Evolutionary conservation across 192 early-diverging fungal species (phyloP).

Genomic region (Umbelopsis sp.): DNA sequence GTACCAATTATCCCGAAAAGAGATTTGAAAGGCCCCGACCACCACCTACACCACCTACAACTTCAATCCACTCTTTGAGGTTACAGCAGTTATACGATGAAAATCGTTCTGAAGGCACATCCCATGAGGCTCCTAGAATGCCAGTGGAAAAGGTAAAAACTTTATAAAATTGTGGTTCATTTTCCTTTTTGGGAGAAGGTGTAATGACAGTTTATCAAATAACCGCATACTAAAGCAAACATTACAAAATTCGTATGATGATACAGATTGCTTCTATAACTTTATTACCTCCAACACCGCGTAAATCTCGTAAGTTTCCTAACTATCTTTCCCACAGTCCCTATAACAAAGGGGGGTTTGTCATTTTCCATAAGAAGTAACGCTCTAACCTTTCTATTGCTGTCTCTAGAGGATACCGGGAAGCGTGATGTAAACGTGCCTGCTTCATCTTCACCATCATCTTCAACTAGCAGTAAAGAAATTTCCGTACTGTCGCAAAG

Average conservation of each 20-base stretch:
- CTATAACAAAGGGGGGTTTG: too few relatives aligned
- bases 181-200: too few relatives aligned
- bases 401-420: neutral
- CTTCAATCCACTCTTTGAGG: neutral
- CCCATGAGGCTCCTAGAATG: neutral
- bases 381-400: neutral
- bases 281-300: neutral
- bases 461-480: neutral
- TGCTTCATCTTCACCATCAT: constrained; percentile 4
- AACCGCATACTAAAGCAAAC: too few relatives aligned
- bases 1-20: neutral
- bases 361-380: too few relatives aligned
- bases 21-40: constrained; percentile 6
- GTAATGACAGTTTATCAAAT: too few relatives aligned
- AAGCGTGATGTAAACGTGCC: neutral
- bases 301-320: neutral
- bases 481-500: neutral
- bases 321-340: neutral
- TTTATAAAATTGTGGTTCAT: too few relatives aligned
- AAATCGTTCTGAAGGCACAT: neutral
- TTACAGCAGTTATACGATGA: neutral
- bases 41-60: neutral
- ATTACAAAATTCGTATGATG: too few relatives aligned
- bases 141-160: neutral
- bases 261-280: too few relatives aligned